phyloP scores from a whole-genome alignment of 2,329 filamentous ascomycete genomes.

The Talaromyces sp. region DNA sequence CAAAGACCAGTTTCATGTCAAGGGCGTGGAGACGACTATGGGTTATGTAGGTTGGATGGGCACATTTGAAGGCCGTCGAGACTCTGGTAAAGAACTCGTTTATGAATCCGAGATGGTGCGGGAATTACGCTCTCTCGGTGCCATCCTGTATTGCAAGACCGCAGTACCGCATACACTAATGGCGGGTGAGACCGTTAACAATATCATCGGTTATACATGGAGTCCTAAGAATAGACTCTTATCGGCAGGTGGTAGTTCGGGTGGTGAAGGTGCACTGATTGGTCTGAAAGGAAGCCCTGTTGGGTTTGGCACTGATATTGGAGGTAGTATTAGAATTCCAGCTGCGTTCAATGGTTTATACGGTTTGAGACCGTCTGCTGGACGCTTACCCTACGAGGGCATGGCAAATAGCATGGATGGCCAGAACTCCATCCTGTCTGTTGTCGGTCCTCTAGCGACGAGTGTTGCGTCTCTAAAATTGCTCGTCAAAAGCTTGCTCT shows the following conservation, averaged over 20 bases:
- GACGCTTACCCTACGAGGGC: slow-evolving; percentile 26
- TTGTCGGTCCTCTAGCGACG: slow-evolving; percentile 35
- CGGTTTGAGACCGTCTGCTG: slow-evolving; percentile 26
- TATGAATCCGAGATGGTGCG: slow-evolving; percentile 26
- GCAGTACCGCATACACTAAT: slow-evolving; percentile 57
- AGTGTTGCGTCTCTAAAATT: slow-evolving; percentile 23
- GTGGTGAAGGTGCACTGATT: slow-evolving; percentile 61
- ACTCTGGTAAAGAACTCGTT: background rate
- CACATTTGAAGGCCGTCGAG: slow-evolving; percentile 13
- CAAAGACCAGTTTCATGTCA: slow-evolving; percentile 61
- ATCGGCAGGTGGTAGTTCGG: slow-evolving; percentile 40
- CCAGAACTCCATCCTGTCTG: slow-evolving; percentile 35
- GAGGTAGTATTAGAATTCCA: slow-evolving; percentile 29
- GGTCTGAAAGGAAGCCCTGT: slow-evolving; percentile 59
- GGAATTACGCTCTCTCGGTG: slow-evolving; percentile 50
- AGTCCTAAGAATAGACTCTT: slow-evolving; percentile 41
- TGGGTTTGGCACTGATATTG: slow-evolving; percentile 37
- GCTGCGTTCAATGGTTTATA: slow-evolving; percentile 29
- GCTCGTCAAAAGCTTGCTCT: slow-evolving; percentile 36
- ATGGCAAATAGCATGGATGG: slow-evolving; percentile 32
- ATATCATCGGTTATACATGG: slow-evolving; percentile 44
- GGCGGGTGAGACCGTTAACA: slow-evolving; percentile 45
- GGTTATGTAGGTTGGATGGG: slow-evolving; percentile 34
- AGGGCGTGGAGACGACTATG: slow-evolving; percentile 55
- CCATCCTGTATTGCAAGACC: slow-evolving; percentile 57